These are phyloP conservation scores for Penicillium arizonense DNA, from an alignment of 495 filamentous ascomycete species.

Conservation along the genomic window DNA sequence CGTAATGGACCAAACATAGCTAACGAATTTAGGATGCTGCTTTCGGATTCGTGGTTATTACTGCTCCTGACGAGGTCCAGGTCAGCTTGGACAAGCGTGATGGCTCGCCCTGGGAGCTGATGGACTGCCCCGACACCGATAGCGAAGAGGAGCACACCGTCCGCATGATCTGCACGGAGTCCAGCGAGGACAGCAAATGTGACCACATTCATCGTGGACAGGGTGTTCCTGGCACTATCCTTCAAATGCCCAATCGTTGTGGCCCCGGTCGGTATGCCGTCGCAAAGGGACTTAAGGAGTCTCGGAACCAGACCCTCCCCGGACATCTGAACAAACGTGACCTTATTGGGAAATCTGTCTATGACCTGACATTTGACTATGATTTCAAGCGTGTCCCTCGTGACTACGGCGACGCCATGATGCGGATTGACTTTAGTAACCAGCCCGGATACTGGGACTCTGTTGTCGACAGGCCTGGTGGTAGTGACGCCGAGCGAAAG, in stretches of 20 bases:
- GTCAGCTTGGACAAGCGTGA: neutral
- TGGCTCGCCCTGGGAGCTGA: neutral
- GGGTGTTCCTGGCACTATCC: slow-evolving; percentile 28
- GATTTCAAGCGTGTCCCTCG: slow-evolving; percentile 30
- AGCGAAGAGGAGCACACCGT: slow-evolving; percentile 19
- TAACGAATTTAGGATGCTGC: no score
- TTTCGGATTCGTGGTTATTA: no score
- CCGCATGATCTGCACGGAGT: slow-evolving; percentile 19
- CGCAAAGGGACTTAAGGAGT: slow-evolving; percentile 19
- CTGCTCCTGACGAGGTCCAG: no score
- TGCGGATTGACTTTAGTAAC: slow-evolving; percentile 39
- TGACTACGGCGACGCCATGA: slow-evolving; percentile 25
- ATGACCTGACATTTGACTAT: slow-evolving; percentile 35
- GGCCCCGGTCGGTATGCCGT: slow-evolving; percentile 40
- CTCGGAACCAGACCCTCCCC: slow-evolving; percentile 16
- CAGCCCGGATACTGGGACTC: slow-evolving; percentile 33
- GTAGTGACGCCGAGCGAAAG: slow-evolving; percentile 3
- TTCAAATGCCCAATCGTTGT: slow-evolving; percentile 36
- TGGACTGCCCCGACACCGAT: slow-evolving; percentile 20
- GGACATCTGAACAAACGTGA: slow-evolving; percentile 9
- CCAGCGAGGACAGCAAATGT: slow-evolving; percentile 24
- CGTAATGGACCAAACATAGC: no score
- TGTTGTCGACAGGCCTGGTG: slow-evolving; percentile 21
- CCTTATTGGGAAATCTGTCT: slow-evolving; percentile 8
- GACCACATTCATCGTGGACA: slow-evolving; percentile 26